Conservation (phyloP, 768 basidiomycete genomes). For the Nidularia sp. region DNA sequence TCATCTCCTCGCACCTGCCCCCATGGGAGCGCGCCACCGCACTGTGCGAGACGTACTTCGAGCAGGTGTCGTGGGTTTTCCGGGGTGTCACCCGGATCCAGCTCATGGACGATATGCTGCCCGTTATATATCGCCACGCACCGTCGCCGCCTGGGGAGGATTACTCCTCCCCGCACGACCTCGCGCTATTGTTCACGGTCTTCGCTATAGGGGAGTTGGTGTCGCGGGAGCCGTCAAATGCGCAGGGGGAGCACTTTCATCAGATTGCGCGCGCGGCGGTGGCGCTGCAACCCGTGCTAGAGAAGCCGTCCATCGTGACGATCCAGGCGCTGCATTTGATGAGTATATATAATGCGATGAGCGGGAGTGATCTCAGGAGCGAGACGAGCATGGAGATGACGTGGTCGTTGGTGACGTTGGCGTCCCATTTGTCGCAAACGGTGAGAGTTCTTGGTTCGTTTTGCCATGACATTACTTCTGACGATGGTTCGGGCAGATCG, state of each 20-base stretch:
- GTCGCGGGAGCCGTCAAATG: conserved; percentile 22
- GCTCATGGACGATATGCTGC: conserved; percentile 61
- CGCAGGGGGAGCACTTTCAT: conserved; percentile 59
- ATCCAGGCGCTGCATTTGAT: conserved; percentile 67
- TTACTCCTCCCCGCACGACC: conserved; percentile 39
- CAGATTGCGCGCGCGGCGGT: conserved; percentile 64
- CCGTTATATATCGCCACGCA: conserved; percentile 56
- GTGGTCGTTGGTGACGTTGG: conserved; percentile 64
- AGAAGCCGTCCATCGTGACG: conserved; percentile 67
- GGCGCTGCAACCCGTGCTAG: conserved; percentile 63
- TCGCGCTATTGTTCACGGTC: conserved; percentile 50
- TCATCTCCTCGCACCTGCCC: conserved; percentile 55
- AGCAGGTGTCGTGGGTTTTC: conserved; percentile 58
- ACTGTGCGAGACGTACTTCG: conserved; percentile 62
- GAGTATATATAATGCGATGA: conserved; percentile 70
- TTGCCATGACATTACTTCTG: background rate
- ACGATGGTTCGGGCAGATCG: conserved; percentile 37
- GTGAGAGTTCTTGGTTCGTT: conserved; percentile 30
- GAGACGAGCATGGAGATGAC: conserved; percentile 74
- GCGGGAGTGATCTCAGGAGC: conserved; percentile 52
- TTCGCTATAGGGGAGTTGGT: conserved; percentile 55
- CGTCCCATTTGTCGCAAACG: conserved; percentile 61
- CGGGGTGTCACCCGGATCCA: conserved; percentile 60
- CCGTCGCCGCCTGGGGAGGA: conserved; percentile 32
- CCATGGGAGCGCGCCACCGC: conserved; percentile 44